Evolutionary conservation across 805 yeast genomes (phyloP).

Genomic region (Danielia reshetovae): DNA sequence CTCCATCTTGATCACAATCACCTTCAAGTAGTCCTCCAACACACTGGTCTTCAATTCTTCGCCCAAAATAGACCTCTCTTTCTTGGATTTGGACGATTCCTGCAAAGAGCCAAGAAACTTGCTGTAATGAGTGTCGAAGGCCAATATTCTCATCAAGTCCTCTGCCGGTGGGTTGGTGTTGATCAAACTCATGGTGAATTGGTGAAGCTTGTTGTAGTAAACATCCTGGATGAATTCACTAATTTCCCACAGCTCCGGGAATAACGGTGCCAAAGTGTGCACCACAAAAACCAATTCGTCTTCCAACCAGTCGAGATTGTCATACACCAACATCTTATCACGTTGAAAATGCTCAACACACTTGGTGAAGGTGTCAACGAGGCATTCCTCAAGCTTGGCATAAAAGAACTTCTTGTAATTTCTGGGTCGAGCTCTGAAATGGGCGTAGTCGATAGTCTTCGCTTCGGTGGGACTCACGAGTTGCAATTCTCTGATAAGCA

Average conservation of each 20-base stretch:
- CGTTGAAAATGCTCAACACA: constrained; percentile 51
- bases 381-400: constrained; percentile 52
- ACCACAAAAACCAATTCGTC: constrained; percentile 70
- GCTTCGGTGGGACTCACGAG: constrained; percentile 16
- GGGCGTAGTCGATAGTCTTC: constrained; percentile 24
- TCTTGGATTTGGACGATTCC: constrained; percentile 29
- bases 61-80: constrained; percentile 56
- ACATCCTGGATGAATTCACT: constrained; percentile 56
- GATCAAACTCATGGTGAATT: constrained; percentile 59
- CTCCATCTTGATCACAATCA: constrained; percentile 67
- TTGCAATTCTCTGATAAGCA: constrained; percentile 28
- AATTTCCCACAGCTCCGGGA: constrained; percentile 75
- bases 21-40: constrained; percentile 71
- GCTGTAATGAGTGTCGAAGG: constrained; percentile 67
- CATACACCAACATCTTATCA: constrained; percentile 56
- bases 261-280: constrained; percentile 51
- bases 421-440: constrained; percentile 40
- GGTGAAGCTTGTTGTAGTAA: constrained; percentile 65
- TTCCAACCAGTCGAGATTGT: constrained; percentile 77
- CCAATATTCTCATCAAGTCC: constrained; percentile 66
- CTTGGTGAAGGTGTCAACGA: constrained; percentile 63
- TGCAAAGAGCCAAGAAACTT: constrained; percentile 29
- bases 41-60: constrained; percentile 70
- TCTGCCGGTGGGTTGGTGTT: constrained; percentile 77
- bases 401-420: constrained; percentile 61